These are phyloP conservation scores for Pseudocohnilembus persalinus DNA, from an alignment of 169 alveolate species.

Conservation along the genomic window DNA sequence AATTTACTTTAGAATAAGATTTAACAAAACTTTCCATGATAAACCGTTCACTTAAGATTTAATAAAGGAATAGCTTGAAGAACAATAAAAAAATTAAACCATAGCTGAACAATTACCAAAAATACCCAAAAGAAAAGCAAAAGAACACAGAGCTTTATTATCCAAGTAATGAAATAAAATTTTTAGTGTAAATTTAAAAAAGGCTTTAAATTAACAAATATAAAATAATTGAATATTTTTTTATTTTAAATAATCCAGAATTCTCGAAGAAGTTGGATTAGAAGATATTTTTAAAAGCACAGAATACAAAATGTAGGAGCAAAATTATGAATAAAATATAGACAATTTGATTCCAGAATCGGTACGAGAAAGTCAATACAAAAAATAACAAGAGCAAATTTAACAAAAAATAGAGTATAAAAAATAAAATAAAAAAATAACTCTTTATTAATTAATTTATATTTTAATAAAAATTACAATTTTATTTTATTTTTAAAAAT, in stretches of 20 bases:
- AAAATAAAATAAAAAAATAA: slow-evolving; percentile 10
- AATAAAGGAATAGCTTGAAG: slow-evolving; percentile 33
- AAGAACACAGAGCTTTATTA: slow-evolving; percentile 52
- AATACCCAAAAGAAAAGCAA: slow-evolving; percentile 65
- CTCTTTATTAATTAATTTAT: not conserved
- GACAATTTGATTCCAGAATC: slow-evolving; percentile 22
- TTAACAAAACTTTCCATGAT: slow-evolving; percentile 49
- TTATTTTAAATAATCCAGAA: no score
- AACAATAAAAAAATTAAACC: slow-evolving; percentile 31
- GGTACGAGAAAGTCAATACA: slow-evolving; percentile 20
- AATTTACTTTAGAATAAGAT: slow-evolving; percentile 29
- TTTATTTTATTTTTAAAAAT: no score
- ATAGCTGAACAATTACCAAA: slow-evolving; percentile 19
- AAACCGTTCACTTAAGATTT: slow-evolving; percentile 23
- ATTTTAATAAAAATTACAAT: no score
- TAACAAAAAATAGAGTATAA: slow-evolving; percentile 16
- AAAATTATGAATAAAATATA: slow-evolving; percentile 42
- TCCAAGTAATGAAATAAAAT: slow-evolving; percentile 31
- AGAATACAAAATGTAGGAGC: slow-evolving; percentile 50
- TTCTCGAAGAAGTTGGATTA: slow-evolving; percentile 71
- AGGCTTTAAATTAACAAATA: not conserved
- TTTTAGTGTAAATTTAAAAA: not conserved
- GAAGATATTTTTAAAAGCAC: slow-evolving; percentile 59
- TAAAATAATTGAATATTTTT: no score
- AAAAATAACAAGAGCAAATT: slow-evolving; percentile 7